Evolutionary conservation across 176 grass and related monocot genomes (phyloP).

Genomic region (Triticum monococcum): DNA sequence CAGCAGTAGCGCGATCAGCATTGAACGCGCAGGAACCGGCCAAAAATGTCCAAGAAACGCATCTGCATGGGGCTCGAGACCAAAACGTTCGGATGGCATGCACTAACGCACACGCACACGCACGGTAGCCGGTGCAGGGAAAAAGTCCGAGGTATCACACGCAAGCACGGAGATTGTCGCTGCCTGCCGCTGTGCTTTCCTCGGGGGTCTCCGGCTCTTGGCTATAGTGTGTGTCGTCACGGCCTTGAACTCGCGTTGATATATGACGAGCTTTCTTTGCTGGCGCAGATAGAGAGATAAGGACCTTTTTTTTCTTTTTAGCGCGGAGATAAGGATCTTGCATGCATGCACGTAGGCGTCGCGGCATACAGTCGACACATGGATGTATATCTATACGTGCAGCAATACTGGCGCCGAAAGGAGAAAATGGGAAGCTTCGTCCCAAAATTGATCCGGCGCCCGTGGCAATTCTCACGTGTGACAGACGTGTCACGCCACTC

Average conservation of each 20-base stretch:
- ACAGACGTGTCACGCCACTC: background rate
- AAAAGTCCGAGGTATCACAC: conserved; percentile 31
- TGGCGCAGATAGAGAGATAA: conserved; percentile 10
- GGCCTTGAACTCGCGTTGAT: conserved; percentile 15
- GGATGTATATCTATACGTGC: background rate
- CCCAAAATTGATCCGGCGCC: background rate
- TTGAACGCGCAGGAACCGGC: background rate
- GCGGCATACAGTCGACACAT: conserved; percentile 27
- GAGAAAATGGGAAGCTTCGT: background rate
- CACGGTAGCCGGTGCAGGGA: background rate
- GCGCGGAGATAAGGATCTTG: background rate
- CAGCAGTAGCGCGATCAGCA: background rate
- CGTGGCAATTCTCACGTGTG: conserved; percentile 26
- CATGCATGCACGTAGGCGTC: conserved; percentile 11
- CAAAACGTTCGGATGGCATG: conserved; percentile 21
- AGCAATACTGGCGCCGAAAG: background rate
- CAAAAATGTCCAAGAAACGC: conserved; percentile 39
- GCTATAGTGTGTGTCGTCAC: conserved; percentile 25
- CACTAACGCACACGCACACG: background rate
- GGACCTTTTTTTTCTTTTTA: background rate
- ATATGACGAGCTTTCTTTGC: background rate
- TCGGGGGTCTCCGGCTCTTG: background rate
- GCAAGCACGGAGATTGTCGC: conserved; percentile 41
- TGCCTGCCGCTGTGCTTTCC: background rate
- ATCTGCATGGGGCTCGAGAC: background rate